Evolutionary conservation across 2,329 filamentous ascomycete genomes (phyloP), one percentile per base, ranked within the genome.

Genomic region (Nemania sp.): DNA sequence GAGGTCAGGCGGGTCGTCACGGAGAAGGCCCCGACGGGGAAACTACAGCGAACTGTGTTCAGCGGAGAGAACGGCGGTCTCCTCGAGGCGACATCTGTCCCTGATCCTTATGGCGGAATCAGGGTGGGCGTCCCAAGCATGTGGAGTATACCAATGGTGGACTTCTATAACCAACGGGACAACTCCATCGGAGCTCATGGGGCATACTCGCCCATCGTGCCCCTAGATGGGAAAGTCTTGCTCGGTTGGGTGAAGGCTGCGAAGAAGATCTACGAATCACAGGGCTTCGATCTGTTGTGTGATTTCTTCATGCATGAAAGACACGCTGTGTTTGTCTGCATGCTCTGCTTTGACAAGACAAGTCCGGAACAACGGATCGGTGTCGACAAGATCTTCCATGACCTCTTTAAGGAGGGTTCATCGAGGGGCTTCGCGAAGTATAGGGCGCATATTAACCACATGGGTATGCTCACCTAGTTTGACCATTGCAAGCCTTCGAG

Each of bases 261-360:
- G 41, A 81, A 82, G 69, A 76, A 73, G 22, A 77, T 82, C n/a
- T 83, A 80, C 63, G 81, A 83, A 65, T 76, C 76, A 7, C 77
- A 82, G 32, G 78, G 77, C 0, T 81, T 83, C 57, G 83, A 85
- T 67, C 72, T 83, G 24, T 79, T 82, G 67, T 82, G 81, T 67
- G 83, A 84, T 64, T 84, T 84, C 74, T 84, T 84, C 75, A 82
- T 85, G 81, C 79, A 83, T 56, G 81, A 84, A 67, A 76, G 81
- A 1, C 81, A 84, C 54, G 80, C 82, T 8, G 81, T 84, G 38
- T 80, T 83, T 51, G 81, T 84, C 68, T 83, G 82, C 66, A 84
- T 84, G 82, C 81, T 84, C 64, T 80, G 79, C 4, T 84, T 82
- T 65, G 82, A 85, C 70, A 83, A 84, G 73, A 81, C 78, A 2